Percentiles rank a stretch among this genome's conserved stretches.
phyloP scores from a whole-genome alignment of 192 early-diverging fungal species.

The Coemansia sp. region DNA sequence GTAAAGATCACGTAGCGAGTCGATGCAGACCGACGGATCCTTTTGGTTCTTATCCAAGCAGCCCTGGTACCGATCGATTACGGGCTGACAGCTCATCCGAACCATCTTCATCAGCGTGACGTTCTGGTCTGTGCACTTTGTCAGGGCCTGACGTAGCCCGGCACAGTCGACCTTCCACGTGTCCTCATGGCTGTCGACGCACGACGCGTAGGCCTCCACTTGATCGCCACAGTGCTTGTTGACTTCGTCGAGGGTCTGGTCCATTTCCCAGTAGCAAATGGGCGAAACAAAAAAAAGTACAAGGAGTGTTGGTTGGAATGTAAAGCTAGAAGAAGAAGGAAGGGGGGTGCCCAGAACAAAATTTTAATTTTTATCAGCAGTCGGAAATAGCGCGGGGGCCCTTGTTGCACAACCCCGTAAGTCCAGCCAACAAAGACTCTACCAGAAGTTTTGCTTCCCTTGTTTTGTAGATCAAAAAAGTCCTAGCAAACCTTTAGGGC shows the following conservation, averaged over 20 bases:
- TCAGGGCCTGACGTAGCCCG: slow-evolving; percentile 32
- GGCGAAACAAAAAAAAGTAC: no score
- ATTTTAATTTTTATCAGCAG: no score
- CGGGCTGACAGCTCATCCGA: slow-evolving; percentile 43
- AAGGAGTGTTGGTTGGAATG: no score
- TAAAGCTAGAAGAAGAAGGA: no score
- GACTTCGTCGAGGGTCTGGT: slow-evolving; percentile 48
- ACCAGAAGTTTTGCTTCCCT: no score
- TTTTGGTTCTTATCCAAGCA: slow-evolving; percentile 30
- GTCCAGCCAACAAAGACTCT: no score
- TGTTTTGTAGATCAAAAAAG: no score
- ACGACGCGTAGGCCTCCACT: slow-evolving; percentile 35
- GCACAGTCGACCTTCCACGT: slow-evolving; percentile 41
- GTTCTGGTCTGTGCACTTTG: slow-evolving; percentile 47
- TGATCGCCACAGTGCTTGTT: slow-evolving; percentile 50
- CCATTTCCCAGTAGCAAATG: no score
- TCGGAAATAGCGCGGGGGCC: no score
- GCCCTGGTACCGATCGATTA: slow-evolving; percentile 39
- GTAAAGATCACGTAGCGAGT: slow-evolving; percentile 38
- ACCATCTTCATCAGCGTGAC: slow-evolving; percentile 49
- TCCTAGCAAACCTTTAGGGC: no score
- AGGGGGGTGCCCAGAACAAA: no score
- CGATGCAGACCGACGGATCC: slow-evolving; percentile 34
- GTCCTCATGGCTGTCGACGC: slow-evolving; percentile 34
- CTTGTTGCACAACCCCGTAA: no score